Percentiles rank a stretch among this genome's conserved stretches.
These are phyloP conservation scores for Myxozyma monticola DNA, from an alignment of 805 yeast species.

Conservation along the genomic window DNA sequence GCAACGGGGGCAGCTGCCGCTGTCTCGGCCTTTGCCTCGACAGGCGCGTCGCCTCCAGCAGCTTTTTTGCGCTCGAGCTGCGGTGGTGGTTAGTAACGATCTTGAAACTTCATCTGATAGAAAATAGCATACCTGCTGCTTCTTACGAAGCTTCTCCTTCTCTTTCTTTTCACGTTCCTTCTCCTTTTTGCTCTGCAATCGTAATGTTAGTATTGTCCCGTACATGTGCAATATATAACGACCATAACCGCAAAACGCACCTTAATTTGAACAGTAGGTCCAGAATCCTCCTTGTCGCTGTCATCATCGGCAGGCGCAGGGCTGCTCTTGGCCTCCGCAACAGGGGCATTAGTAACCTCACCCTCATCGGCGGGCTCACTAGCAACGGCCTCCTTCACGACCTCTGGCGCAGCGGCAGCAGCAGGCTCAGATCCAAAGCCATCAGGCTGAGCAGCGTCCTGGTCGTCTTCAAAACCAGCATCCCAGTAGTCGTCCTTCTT, in stretches of 20 bases:
- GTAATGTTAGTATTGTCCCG: too few species aligned
- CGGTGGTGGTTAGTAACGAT: not conserved
- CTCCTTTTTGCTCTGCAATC: slow-evolving; percentile 87
- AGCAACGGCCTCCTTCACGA: slow-evolving; percentile 1
- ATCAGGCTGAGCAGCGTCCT: slow-evolving; percentile 17
- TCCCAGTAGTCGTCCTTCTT: slow-evolving; percentile 36
- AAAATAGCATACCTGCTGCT: slow-evolving; percentile 57
- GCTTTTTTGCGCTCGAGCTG: slow-evolving; percentile 59
- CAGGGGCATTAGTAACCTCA: slow-evolving; percentile 24
- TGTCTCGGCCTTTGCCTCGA: slow-evolving; percentile 36
- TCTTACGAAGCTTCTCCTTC: slow-evolving; percentile 75
- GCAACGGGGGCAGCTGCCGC: slow-evolving; percentile 43
- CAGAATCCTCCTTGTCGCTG: slow-evolving; percentile 59
- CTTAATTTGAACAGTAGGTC: slow-evolving; percentile 53
- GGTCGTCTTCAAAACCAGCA: slow-evolving; percentile 32
- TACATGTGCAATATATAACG: not conserved
- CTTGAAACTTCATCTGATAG: too few species aligned
- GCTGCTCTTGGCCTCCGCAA: slow-evolving; percentile 34
- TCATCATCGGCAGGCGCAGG: slow-evolving; percentile 50
- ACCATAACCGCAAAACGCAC: slow-evolving; percentile 22
- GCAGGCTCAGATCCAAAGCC: not conserved
- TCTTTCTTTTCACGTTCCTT: slow-evolving; percentile 85
- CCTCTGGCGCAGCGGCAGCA: slow-evolving; percentile 10
- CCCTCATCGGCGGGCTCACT: not conserved
- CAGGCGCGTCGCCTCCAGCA: slow-evolving; percentile 45